Evolutionary conservation across 2,329 filamentous ascomycete genomes (phyloP), one percentile per base, ranked within the genome.

Genomic region (Emergomyces africanus): DNA sequence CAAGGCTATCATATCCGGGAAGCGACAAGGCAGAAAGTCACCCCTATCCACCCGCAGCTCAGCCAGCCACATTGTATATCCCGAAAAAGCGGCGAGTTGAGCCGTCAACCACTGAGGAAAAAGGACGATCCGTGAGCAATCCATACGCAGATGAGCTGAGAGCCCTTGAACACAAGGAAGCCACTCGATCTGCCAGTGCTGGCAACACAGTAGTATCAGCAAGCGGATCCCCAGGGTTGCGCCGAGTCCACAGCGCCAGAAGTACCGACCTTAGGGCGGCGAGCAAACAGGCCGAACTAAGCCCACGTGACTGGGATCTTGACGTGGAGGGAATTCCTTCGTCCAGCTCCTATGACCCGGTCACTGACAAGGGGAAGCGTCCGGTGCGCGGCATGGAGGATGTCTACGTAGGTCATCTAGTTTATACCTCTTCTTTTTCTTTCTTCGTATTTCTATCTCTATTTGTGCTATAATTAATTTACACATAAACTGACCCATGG

Each of bases 331-430:
- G 65, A 61, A 69, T 75, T 65, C 66, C 74, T 57, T 76, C 73
- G 67, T 82, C 79, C 68, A 81, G 80, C 66, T 80, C 76, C 66
- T 82, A 84, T 77, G 87, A 86, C 71, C 88, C 89, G 68, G 81
- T 90, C 75, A 88, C 86, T 74, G 90, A 92, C 78, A 89, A 90
- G 81, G 88, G 89, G 78, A 90, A 90, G 77, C 85, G 83, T 76
- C 88, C 89, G 73, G 78, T 86, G 71, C 87, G 84, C 79, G 54
- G 86, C 77, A 96, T 96, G 89, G 81, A 89, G 73, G 89, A 96
- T 80, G 86, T 95, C 77, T 96, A 88, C 78, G 90, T 96, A 83
- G 87, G 90, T 88, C 58, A 42, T 66, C 63, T 65, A 67, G 61
- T 68, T 69, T 64, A 66, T 66, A 67, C 61, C 64, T 62, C 57